Conservation (phyloP, 2,329 filamentous ascomycete species). For the Pseudogymnoascus sp. region DNA sequence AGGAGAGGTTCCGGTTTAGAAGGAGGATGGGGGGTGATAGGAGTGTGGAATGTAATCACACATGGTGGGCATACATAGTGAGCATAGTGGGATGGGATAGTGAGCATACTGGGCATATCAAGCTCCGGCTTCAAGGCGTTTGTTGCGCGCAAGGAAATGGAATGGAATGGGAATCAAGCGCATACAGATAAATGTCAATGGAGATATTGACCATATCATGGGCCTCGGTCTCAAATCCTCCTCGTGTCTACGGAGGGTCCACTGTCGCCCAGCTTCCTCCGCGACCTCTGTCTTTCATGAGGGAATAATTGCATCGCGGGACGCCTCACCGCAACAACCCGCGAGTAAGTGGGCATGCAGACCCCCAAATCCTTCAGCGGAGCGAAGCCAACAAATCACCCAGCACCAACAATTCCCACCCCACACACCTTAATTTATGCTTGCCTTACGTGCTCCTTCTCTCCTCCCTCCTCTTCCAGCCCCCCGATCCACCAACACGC, state of each 20-base stretch:
- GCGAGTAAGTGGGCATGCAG: background rate
- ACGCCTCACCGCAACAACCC: background rate
- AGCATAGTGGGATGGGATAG: slow-evolving; percentile 1
- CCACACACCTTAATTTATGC: slow-evolving; percentile 6
- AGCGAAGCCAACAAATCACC: background rate
- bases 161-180: background rate
- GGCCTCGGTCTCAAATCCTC: background rate
- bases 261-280: background rate
- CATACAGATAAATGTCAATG: background rate
- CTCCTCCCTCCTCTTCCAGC: background rate
- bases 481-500: background rate
- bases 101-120: slow-evolving; percentile 3
- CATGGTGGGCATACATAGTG: slow-evolving; percentile 1
- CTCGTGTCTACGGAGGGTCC: background rate
- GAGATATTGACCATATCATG: background rate
- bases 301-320: background rate
- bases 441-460: background rate
- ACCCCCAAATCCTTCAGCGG: background rate
- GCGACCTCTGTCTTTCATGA: background rate
- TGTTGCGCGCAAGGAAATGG: background rate
- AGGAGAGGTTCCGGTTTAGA: background rate
- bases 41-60: background rate
- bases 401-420: background rate
- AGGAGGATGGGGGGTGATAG: background rate
- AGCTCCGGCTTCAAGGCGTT: slow-evolving; percentile 2